Evolutionary conservation across 345 rosid species (phyloP).

Genomic region (Linum usitatissimum): DNA sequence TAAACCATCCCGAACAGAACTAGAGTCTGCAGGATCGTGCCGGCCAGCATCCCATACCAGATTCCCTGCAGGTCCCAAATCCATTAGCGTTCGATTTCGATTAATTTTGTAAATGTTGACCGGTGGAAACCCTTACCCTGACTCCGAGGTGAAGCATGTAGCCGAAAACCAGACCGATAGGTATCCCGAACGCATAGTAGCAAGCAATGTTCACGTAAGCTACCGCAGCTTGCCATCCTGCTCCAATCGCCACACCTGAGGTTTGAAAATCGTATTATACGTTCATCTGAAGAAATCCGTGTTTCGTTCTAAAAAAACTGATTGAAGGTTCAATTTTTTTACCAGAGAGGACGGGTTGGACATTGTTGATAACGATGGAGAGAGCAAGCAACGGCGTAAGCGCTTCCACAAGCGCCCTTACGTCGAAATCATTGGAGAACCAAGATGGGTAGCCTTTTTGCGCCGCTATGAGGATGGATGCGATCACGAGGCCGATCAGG

Average conservation of each 20-base stretch:
- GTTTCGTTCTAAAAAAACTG: background rate
- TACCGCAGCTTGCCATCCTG: slow-evolving; percentile 16
- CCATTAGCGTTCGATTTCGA: background rate
- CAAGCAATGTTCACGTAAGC: slow-evolving; percentile 14
- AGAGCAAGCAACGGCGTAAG: slow-evolving; percentile 15
- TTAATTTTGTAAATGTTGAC: background rate
- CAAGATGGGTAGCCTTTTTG: slow-evolving; percentile 6
- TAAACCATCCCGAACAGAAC: slow-evolving; percentile 12
- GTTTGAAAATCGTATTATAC: too few species aligned
- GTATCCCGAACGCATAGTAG: slow-evolving; percentile 14
- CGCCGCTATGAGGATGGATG: background rate
- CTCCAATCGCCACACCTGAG: slow-evolving; percentile 17
- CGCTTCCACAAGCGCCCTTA: slow-evolving; percentile 2
- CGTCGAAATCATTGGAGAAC: slow-evolving; percentile 3
- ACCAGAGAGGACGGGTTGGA: slow-evolving; percentile 18
- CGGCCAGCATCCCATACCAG: slow-evolving; percentile 22
- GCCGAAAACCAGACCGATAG: slow-evolving; percentile 13
- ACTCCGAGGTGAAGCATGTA: slow-evolving; percentile 2
- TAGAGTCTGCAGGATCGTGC: slow-evolving; percentile 16
- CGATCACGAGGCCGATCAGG: slow-evolving; percentile 8
- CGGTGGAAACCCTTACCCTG: background rate
- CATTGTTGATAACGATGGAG: slow-evolving; percentile 14
- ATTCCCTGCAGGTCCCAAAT: background rate
- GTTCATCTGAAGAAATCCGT: background rate
- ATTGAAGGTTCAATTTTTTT: too few species aligned